These are phyloP conservation scores for Coemansia guatemalensis DNA, from an alignment of 192 early-diverging fungal genomes.

Conservation along the genomic window DNA sequence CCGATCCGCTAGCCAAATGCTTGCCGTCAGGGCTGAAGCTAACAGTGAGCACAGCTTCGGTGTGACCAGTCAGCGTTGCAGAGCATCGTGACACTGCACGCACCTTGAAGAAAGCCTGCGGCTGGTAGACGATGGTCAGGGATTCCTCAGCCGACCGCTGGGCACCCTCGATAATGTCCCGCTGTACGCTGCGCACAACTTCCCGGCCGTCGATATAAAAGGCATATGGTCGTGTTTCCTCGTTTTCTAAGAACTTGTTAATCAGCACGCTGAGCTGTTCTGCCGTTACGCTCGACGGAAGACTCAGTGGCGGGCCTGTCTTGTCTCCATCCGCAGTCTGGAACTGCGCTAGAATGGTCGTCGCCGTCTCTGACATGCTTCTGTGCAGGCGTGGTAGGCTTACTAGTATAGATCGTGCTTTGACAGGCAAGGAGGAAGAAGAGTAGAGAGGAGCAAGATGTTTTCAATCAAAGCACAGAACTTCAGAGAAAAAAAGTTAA, in stretches of 20 bases:
- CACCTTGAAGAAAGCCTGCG: slow-evolving; percentile 95
- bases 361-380: slow-evolving; percentile 7
- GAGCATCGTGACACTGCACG: slow-evolving; percentile 91
- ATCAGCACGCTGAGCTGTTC: slow-evolving; percentile 85
- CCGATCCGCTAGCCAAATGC: slow-evolving; percentile 91
- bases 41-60: slow-evolving; percentile 89
- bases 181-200: slow-evolving; percentile 69
- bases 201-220: slow-evolving; percentile 89
- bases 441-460: too few species aligned
- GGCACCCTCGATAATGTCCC: slow-evolving; percentile 76
- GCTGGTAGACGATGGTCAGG: slow-evolving; percentile 89
- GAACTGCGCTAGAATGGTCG: slow-evolving; percentile 63
- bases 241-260: slow-evolving; percentile 79
- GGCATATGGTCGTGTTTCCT: slow-evolving; percentile 90
- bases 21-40: slow-evolving; percentile 89
- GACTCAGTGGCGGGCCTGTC: slow-evolving; percentile 83
- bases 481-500: too few species aligned
- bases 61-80: slow-evolving; percentile 83
- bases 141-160: slow-evolving; percentile 84
- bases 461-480: too few species aligned
- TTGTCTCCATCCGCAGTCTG: slow-evolving; percentile 72
- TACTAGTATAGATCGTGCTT: neutral
- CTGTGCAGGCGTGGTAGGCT: neutral
- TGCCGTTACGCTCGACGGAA: slow-evolving; percentile 80
- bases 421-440: too few species aligned